These are phyloP conservation scores for Corylus heterophylla DNA, from an alignment of 306 rosid species.

Conservation along the genomic window DNA sequence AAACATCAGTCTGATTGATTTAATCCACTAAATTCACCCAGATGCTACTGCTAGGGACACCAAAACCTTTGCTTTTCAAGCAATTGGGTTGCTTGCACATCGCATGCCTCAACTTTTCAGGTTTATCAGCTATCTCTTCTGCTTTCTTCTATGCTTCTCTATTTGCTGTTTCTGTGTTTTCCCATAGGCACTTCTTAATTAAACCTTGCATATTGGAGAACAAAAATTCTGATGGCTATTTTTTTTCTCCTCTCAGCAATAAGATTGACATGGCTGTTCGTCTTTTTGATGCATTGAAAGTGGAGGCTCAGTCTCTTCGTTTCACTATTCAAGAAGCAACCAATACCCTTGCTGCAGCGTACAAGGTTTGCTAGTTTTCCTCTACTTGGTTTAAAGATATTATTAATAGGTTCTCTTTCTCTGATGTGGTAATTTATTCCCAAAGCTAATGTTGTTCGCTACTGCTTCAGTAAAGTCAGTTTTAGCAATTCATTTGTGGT, in stretches of 20 bases:
- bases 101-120: constrained; percentile 95
- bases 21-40: constrained; percentile 40
- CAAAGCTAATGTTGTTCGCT: constrained; percentile 8
- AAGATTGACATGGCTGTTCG: constrained; percentile 86
- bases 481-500: constrained; percentile 1
- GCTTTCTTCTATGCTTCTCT: constrained; percentile 14
- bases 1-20: constrained; percentile 18
- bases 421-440: background rate
- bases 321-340: constrained; percentile 87
- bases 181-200: background rate
- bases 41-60: constrained; percentile 76
- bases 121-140: constrained; percentile 31
- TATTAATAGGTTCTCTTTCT: constrained; percentile 9
- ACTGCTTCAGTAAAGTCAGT: constrained; percentile 21
- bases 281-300: constrained; percentile 78
- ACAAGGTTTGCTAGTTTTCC: constrained; percentile 59
- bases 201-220: background rate
- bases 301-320: constrained; percentile 78
- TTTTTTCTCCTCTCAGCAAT: constrained; percentile 51
- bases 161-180: background rate
- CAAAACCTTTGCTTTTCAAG: constrained; percentile 86
- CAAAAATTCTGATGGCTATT: constrained; percentile 14
- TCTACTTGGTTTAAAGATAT: constrained; percentile 20
- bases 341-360: constrained; percentile 78
- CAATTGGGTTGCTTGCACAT: constrained; percentile 86